phyloP scores from a whole-genome alignment of 2,329 filamentous ascomycete species.

The Grosmannia huntii region DNA sequence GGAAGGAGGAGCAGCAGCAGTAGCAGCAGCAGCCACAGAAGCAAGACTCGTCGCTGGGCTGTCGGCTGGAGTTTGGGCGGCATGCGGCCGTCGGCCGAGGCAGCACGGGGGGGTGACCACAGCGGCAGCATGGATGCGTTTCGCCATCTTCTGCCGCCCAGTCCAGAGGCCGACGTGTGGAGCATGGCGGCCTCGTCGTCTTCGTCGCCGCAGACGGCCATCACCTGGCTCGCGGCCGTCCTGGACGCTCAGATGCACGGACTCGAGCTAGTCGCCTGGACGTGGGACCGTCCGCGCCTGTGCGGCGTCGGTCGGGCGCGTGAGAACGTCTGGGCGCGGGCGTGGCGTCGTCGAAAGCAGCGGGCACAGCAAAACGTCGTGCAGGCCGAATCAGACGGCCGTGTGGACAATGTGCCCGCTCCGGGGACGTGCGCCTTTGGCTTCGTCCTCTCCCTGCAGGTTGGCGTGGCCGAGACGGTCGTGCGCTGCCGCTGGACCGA shows the following conservation, averaged over 20 bases:
- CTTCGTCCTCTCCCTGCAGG: slow-evolving; percentile 40
- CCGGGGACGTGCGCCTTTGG: slow-evolving; percentile 34
- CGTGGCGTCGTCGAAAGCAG: slow-evolving; percentile 51
- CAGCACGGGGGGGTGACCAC: slow-evolving; percentile 24
- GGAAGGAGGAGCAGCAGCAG: slow-evolving; percentile 25
- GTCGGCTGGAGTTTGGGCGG: slow-evolving; percentile 74
- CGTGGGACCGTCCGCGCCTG: slow-evolving; percentile 40
- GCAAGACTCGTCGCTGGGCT: slow-evolving; percentile 71
- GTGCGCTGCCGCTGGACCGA: slow-evolving; percentile 58
- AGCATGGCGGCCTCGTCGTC: slow-evolving; percentile 7
- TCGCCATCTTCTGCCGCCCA: slow-evolving; percentile 28
- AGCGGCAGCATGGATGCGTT: slow-evolving; percentile 19
- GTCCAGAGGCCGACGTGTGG: slow-evolving; percentile 29
- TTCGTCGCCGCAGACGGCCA: no score
- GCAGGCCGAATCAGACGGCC: background rate
- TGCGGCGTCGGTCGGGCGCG: slow-evolving; percentile 49
- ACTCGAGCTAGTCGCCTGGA: slow-evolving; percentile 50
- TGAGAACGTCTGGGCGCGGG: slow-evolving; percentile 68
- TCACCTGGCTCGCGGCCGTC: slow-evolving; percentile 22
- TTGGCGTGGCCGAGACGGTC: slow-evolving; percentile 26
- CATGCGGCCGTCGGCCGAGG: slow-evolving; percentile 43
- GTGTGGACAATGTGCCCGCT: background rate
- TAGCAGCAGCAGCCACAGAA: background rate
- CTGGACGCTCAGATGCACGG: slow-evolving; percentile 34
- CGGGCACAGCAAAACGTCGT: slow-evolving; percentile 19